Base-by-base conservation (phyloP, 2,329 filamentous ascomycete species). In the Magnaporthales sp. region DNA sequence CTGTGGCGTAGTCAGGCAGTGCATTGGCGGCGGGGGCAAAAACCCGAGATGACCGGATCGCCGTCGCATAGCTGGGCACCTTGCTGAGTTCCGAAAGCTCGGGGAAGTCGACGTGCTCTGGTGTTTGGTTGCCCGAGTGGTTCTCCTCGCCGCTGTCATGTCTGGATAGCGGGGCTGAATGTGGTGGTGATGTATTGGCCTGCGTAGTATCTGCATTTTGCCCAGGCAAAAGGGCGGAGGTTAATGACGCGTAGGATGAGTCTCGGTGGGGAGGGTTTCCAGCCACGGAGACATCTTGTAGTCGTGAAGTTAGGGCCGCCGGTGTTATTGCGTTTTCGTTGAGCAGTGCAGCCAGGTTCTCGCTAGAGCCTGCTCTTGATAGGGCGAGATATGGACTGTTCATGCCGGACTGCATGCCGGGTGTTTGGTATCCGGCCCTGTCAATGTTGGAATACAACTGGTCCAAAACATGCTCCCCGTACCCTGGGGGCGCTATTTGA, bases 381-480 rank as follows among this genome's bases (percentile, higher is more conserved):
- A 87, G 85, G 8, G 82, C 84, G 72, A 88, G 88, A 71, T 92
- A 89, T 0, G 95, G 95, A 46, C 92, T 97, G 74, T 86, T 92
- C 67, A 92, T 84, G n/a, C 89, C 89, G 66, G 91, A 89, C 79
- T 82, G 85, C 46, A 86, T 80, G 1, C 84, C 87, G 0, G 92
- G 91, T 0, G 91, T 93, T 77, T 93, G 89, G 75, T 93, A 91
- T n/a, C 91, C 92, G 66, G 84, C 87, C 9, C 87, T 84, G 72
- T 97, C 92, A 67, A 97, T 85, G 69, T 94, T 92, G 71, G 92
- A 92, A 78, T 96, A 99, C 1, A 98, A 83, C 75, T 92, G 89
- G 75, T 99, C 95, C 29, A 98, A 86, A 61, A 91, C 85, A 76
- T 98, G 95, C 72, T 94, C 87, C 68, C 92, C 93, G 72, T 99